These are phyloP conservation scores for Penicillium capsulatum DNA, from an alignment of 2,329 filamentous ascomycete genomes.

Conservation along the genomic window DNA sequence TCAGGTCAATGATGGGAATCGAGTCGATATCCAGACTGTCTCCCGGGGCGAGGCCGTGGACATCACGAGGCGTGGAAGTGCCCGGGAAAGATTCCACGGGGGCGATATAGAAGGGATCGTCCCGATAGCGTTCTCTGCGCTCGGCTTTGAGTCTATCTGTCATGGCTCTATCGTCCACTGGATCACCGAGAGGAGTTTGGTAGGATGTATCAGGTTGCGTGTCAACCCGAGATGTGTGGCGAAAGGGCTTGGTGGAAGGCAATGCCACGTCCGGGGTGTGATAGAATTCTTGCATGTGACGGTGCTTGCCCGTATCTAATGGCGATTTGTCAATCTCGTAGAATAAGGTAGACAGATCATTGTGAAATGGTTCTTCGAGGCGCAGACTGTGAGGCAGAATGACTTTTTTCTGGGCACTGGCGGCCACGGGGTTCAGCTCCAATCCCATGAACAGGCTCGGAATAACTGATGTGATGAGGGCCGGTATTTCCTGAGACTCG, in stretches of 20 bases:
- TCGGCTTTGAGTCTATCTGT: conserved; percentile 70
- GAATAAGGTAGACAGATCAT: conserved; percentile 65
- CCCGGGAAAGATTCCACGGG: conserved; percentile 52
- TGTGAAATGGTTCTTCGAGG: conserved; percentile 76
- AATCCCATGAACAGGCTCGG: conserved; percentile 80
- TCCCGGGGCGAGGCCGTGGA: conserved; percentile 67
- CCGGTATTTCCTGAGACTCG: conserved; percentile 59
- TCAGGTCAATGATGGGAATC: conserved; percentile 92
- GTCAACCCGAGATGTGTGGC: conserved; percentile 20
- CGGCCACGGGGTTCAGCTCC: conserved; percentile 87
- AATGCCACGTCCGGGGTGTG: conserved; percentile 28
- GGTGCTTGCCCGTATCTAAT: conserved; percentile 47
- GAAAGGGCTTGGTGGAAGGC: conserved; percentile 15
- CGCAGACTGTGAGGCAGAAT: conserved; percentile 71
- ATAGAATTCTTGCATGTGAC: conserved; percentile 39
- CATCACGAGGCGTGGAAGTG: conserved; percentile 71
- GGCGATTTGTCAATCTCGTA: conserved; percentile 50
- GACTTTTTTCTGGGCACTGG: conserved; percentile 78
- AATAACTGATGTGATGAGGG: conserved; percentile 85
- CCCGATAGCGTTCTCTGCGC: conserved; percentile 73
- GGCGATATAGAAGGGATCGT: conserved; percentile 93
- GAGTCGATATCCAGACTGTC: conserved; percentile 84
- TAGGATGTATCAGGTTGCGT: conserved; percentile 33
- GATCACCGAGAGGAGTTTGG: conserved; percentile 26
- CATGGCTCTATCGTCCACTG: conserved; percentile 68